These are phyloP conservation scores for Actinomortierella wolfii DNA, from an alignment of 371 early-diverging fungal species.

Conservation along the genomic window DNA sequence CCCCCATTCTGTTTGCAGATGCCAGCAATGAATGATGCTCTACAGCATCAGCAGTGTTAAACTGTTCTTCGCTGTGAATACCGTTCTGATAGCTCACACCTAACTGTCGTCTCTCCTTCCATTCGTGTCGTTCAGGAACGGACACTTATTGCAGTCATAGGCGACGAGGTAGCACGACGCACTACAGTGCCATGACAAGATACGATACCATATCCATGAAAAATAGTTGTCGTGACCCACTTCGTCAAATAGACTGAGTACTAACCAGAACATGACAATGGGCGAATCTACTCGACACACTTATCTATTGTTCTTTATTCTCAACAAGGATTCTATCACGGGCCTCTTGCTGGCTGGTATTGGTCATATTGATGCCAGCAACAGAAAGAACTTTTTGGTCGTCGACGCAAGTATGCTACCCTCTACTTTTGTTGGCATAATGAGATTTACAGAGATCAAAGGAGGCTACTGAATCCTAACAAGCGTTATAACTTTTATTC, in stretches of 20 bases:
- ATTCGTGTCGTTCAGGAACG: conserved; percentile 62
- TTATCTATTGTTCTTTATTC: neutral
- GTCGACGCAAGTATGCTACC: conserved; percentile 88
- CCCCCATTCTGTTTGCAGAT: no score
- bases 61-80: no score
- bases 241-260: neutral
- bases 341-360: conserved; percentile 96
- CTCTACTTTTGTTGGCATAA: no score
- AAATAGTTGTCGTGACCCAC: conserved; percentile 1
- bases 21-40: no score
- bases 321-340: conserved; percentile 90
- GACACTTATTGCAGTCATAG: conserved; percentile 92
- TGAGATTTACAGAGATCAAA: no score
- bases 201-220: neutral
- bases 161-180: conserved; percentile 86
- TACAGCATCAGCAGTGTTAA: no score
- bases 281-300: no score
- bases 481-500: no score
- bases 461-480: no score
- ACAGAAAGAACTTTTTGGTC: conserved; percentile 92
- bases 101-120: neutral
- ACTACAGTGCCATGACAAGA: no score
- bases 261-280: no score
- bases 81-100: neutral
- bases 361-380: conserved; percentile 87